phyloP scores from a whole-genome alignment of 805 yeast genomes.

The Blastobotrys chiropterorum region DNA sequence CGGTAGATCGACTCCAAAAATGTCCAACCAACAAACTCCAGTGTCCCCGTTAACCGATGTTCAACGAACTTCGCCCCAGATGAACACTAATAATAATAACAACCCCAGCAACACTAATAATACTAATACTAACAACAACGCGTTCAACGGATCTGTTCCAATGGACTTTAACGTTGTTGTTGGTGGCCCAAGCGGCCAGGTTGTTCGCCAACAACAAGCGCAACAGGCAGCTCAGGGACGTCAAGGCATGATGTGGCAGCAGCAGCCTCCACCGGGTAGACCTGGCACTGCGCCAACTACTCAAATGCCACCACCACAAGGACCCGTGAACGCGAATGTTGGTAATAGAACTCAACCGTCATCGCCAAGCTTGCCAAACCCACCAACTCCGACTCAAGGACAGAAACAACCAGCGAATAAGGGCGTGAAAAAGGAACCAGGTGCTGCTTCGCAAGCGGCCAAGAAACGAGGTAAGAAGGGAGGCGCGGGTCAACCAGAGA shows the following conservation, averaged over 20 bases:
- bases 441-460: slow-evolving; percentile 4
- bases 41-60: slow-evolving; percentile 20
- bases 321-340: slow-evolving; percentile 13
- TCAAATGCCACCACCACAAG: slow-evolving; percentile 25
- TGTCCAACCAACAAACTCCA: slow-evolving; percentile 25
- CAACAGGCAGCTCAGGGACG: slow-evolving; percentile 5
- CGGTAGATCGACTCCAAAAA: slow-evolving; percentile 25
- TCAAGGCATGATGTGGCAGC: slow-evolving; percentile 11
- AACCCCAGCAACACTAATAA: slow-evolving; percentile 17
- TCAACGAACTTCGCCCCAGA: not conserved
- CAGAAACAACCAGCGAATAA: slow-evolving; percentile 19
- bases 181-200: slow-evolving; percentile 21
- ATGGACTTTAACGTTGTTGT: slow-evolving; percentile 29
- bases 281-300: slow-evolving; percentile 3
- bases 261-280: slow-evolving; percentile 14
- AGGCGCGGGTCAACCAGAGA: slow-evolving; percentile 17
- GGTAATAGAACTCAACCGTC: slow-evolving; percentile 23
- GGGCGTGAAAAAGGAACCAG: slow-evolving; percentile 9
- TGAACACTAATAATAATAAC: slow-evolving; percentile 6
- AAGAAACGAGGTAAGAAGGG: slow-evolving; percentile 22
- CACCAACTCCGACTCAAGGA: slow-evolving; percentile 22
- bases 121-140: slow-evolving; percentile 6
- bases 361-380: slow-evolving; percentile 20
- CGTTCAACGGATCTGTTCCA: slow-evolving; percentile 20
- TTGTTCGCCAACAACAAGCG: slow-evolving; percentile 12